phyloP scores from a whole-genome alignment of 169 alveolate species.

The Theileria parva region DNA sequence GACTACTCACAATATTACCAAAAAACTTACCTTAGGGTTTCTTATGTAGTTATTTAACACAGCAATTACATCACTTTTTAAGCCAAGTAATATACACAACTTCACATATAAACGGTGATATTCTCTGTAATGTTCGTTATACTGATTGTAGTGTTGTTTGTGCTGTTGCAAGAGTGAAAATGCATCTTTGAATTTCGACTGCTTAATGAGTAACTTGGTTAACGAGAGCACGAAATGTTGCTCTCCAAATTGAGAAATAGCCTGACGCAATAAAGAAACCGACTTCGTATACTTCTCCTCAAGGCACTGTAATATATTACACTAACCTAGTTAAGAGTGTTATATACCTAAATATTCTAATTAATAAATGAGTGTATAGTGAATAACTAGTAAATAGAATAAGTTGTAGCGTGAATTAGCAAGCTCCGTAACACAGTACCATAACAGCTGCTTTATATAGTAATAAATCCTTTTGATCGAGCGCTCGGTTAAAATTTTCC shows the following conservation, averaged over 20 bases:
- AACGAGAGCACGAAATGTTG: not conserved
- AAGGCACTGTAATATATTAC: conserved; percentile 20
- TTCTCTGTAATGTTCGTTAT: not conserved
- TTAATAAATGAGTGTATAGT: no score
- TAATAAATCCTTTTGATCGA: not conserved
- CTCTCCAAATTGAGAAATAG: not conserved
- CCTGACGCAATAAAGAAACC: conserved; percentile 24
- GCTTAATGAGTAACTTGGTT: not conserved
- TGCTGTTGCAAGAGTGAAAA: conserved; percentile 7
- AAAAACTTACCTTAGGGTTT: not conserved
- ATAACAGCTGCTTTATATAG: conserved; percentile 15
- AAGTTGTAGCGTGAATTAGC: no score
- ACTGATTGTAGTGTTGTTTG: not conserved
- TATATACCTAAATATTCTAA: no score
- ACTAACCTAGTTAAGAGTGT: no score
- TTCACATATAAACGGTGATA: not conserved
- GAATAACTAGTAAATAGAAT: no score
- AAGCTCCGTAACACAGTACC: not conserved
- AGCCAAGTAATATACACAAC: conserved; percentile 14
- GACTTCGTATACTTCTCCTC: conserved; percentile 18
- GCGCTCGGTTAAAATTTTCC: conserved; percentile 5
- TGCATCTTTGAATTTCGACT: conserved; percentile 20
- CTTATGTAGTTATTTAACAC: conserved; percentile 3
- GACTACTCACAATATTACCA: no score
- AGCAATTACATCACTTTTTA: conserved; percentile 10